Evolutionary conservation across 2,329 filamentous ascomycete species (phyloP).

Genomic region (Metarhizium robertsii): DNA sequence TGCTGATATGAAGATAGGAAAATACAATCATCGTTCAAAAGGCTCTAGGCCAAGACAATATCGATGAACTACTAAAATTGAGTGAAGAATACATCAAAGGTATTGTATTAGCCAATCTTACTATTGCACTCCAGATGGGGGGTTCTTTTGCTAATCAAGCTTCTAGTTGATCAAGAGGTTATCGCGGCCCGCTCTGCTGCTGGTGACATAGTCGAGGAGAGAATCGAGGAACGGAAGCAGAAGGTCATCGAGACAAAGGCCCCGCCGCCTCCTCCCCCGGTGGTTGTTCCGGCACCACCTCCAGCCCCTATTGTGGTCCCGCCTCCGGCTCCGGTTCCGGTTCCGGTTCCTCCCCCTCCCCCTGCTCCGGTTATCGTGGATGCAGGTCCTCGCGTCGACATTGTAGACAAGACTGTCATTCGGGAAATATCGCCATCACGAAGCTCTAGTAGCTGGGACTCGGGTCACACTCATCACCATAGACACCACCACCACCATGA

Average conservation of each 20-base stretch:
- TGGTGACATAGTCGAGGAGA: conserved; percentile 40
- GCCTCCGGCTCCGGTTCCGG: conserved; percentile 21
- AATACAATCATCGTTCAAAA: conserved; percentile 73
- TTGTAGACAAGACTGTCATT: conserved; percentile 36
- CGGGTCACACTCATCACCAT: conserved; percentile 20
- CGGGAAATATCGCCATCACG: conserved; percentile 41
- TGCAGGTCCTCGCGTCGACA: conserved; percentile 26
- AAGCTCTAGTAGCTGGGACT: conserved; percentile 24
- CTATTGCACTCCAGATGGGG: neutral
- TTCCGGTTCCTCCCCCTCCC: conserved; percentile 5
- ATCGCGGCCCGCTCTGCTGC: conserved; percentile 35
- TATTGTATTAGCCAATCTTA: conserved; percentile 14
- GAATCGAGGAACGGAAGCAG: conserved; percentile 24
- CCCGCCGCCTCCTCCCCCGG: conserved; percentile 11
- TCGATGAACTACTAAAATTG: conserved; percentile 77
- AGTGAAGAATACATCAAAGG: conserved; percentile 67
- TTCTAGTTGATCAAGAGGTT: conserved; percentile 34
- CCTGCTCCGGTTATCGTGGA: conserved; percentile 23
- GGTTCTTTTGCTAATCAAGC: conserved; percentile 1
- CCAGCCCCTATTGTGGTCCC: conserved; percentile 12
- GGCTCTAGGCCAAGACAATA: conserved; percentile 81
- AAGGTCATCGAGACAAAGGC: conserved; percentile 19
- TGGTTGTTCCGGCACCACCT: conserved; percentile 5
- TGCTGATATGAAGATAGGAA: conserved; percentile 42
- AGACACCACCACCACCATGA: conserved; percentile 17